Base-by-base conservation (phyloP, 805 yeast genomes). In the Ogataea philodendri region DNA sequence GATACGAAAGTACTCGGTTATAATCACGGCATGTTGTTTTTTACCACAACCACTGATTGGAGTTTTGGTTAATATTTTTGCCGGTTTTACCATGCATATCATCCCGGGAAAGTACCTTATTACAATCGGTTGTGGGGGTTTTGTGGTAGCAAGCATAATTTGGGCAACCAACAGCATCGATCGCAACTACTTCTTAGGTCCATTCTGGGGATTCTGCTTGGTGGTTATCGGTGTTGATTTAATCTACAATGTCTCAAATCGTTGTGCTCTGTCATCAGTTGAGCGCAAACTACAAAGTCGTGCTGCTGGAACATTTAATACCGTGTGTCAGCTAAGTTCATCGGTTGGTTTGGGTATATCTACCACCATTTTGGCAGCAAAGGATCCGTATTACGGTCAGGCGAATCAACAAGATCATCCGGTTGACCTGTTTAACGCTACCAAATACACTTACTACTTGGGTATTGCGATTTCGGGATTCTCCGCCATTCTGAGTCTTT, bases 281-380 rank as follows among this genome's bases (percentile, higher is more conserved):
- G 57, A 63, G 16, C 48, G 49, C 22, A 37, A 51, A 10, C 48
- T 65, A 15, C 75, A 70, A 39, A 62, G 70, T 30, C 49, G 71
- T 9, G 76, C 75, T 4, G 72, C 72, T 4, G 75, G 76, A 10
- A 57, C 70, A 3, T 70, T 71, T 44, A 71, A 68, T 42, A 71
- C 75, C 1, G 52, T 64, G 22, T 44, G 60, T 17, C 73, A 69
- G 37, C 40, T 72, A 18, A 54, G 70, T 25, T 56, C 65, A 1
- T 53, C 72, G 3, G 54, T 71, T 5, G 73, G 73, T 0, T 51
- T 70, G 5, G 69, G 72, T 15, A 44, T 69, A 2, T 54, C 69
- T 1, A 52, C 67, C 11, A 66, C 74, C 0, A 55, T 70, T 28
- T 58, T 67, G 13, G 40, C 59, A 11, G 49, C 69, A 3, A 56